Conservation (phyloP, 306 rosid genomes). For the Rubus idaeus region DNA sequence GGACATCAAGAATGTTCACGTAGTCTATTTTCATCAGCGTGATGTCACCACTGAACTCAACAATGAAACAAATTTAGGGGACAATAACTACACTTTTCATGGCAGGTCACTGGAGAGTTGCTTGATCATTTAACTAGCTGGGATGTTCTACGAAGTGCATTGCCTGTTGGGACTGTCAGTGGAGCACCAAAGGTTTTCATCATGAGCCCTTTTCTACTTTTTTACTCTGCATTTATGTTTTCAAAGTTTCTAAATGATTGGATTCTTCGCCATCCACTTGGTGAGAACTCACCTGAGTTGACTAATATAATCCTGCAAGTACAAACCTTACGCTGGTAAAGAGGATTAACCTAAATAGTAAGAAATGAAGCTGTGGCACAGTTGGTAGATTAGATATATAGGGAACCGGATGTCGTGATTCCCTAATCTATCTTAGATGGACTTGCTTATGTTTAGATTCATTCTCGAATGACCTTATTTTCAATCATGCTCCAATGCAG, state of each 20-base stretch:
- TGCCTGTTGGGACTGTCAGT: conserved; percentile 98
- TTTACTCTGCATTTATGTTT: conserved; percentile 6
- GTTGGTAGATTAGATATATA: conserved; percentile 8
- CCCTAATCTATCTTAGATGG: not conserved
- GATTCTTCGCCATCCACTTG: not conserved
- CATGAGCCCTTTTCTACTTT: conserved; percentile 1
- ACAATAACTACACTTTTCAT: conserved; percentile 20
- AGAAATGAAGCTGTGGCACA: not conserved
- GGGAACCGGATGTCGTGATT: not conserved
- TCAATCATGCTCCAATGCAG: conserved; percentile 45
- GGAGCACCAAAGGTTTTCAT: conserved; percentile 91
- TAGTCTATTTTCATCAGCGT: not conserved
- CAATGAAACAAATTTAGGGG: conserved; percentile 7
- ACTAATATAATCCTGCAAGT: not conserved
- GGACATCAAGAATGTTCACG: not conserved
- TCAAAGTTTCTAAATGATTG: not conserved
- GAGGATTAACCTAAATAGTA: not conserved
- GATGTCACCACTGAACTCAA: not conserved
- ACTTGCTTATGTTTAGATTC: not conserved
- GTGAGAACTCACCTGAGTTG: not conserved
- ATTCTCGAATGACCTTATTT: not conserved
- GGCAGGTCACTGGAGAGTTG: conserved; percentile 90
- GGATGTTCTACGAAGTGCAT: conserved; percentile 89
- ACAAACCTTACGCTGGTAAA: not conserved
- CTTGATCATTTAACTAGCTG: conserved; percentile 72